Conservation (phyloP, 73 alveolate genomes). For the Paramecium primaurelia region DNA sequence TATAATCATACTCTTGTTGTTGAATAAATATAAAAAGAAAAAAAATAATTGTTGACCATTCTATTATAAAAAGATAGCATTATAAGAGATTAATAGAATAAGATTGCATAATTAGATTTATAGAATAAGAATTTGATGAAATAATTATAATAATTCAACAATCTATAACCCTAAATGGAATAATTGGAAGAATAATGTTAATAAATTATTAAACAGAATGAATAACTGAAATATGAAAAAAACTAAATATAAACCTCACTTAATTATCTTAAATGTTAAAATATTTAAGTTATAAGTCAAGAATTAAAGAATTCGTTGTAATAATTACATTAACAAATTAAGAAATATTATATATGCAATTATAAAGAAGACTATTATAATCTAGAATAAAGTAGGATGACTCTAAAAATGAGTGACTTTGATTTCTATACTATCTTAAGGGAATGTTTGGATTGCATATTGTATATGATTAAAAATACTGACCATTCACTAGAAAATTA, state of each 20-base stretch:
- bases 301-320: constrained; percentile 1
- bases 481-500: not conserved
- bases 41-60: not conserved
- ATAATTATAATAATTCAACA: not conserved
- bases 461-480: not conserved
- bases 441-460: not conserved
- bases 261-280: not conserved
- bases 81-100: not conserved
- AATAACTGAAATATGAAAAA: constrained; percentile 2
- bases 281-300: not conserved
- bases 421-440: not conserved
- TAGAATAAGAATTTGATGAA: not conserved
- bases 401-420: not conserved
- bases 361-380: constrained; percentile 23
- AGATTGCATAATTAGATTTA: not conserved
- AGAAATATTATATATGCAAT: not conserved
- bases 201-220: not conserved
- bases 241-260: not conserved
- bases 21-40: not conserved
- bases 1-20: not conserved
- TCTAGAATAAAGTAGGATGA: not conserved
- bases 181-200: constrained; percentile 12
- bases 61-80: not conserved
- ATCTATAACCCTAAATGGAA: not conserved
- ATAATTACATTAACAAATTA: not conserved